Conservation (phyloP, 768 basidiomycete genomes). For the Rhodotorula sphaerocarpa region DNA sequence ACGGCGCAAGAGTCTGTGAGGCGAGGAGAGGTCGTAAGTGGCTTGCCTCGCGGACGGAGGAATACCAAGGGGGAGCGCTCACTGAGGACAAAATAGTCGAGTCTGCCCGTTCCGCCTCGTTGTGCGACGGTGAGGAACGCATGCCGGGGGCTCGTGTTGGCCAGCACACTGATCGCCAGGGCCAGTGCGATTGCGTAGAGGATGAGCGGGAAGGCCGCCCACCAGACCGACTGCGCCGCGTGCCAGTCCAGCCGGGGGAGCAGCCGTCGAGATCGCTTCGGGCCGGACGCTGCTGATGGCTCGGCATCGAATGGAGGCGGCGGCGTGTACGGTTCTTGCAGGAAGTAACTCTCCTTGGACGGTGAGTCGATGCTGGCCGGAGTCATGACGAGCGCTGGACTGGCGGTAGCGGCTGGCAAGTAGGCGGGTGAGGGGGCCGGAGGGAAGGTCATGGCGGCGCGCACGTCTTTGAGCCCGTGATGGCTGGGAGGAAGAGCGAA, state of each 20-base stretch:
- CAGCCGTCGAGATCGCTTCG: too few relatives aligned
- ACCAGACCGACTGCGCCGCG: slow-evolving; percentile 4
- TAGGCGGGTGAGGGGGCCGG: too few relatives aligned
- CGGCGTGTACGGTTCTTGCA: too few relatives aligned
- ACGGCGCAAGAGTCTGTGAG: slow-evolving; percentile 22
- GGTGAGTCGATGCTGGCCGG: too few relatives aligned
- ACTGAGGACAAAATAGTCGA: slow-evolving; percentile 25
- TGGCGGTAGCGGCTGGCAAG: too few relatives aligned
- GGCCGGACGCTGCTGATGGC: too few relatives aligned
- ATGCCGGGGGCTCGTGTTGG: not conserved
- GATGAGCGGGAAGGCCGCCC: slow-evolving; percentile 20
- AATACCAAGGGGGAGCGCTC: not conserved
- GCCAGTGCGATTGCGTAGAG: slow-evolving; percentile 1
- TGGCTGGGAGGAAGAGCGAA: too few relatives aligned
- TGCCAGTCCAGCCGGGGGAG: not conserved
- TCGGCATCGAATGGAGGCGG: too few relatives aligned
- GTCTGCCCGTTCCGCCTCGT: slow-evolving; percentile 6
- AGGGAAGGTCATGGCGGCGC: not conserved
- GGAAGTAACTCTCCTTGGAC: too few relatives aligned
- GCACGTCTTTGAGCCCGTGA: not conserved
- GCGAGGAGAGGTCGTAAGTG: not conserved
- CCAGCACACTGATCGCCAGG: not conserved
- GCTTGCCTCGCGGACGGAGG: too few relatives aligned
- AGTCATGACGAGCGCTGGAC: too few relatives aligned
- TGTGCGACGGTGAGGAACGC: slow-evolving; percentile 15